Conservation (phyloP, 2,329 filamentous ascomycete genomes). For the Cephalotrichum gorgonifer region DNA sequence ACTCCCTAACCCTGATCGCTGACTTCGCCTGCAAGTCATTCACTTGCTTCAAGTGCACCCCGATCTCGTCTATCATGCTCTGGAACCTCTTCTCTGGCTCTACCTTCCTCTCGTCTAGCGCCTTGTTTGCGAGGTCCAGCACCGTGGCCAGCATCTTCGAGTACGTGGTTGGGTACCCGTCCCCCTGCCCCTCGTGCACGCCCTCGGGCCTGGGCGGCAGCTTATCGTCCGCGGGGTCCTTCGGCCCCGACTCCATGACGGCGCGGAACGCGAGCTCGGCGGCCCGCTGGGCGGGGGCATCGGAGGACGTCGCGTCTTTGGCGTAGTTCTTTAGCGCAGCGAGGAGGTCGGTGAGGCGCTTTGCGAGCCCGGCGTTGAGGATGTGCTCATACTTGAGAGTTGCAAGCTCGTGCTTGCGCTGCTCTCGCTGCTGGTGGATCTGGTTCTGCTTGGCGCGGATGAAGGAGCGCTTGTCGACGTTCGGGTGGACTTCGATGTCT, state of each 20-base stretch:
- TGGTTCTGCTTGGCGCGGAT: constrained; percentile 97
- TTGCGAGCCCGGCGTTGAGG: constrained; percentile 83
- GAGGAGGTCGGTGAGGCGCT: constrained; percentile 72
- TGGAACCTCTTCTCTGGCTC: constrained; percentile 55
- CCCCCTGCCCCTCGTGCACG: constrained; percentile 61
- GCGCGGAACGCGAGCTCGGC: constrained; percentile 82
- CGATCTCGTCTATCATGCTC: constrained; percentile 70
- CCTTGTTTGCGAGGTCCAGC: constrained; percentile 82
- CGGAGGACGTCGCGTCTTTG: constrained; percentile 28
- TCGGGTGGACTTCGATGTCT: constrained; percentile 95
- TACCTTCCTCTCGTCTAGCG: constrained; percentile 66
- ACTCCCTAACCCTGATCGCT: constrained; percentile 59
- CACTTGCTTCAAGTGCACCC: constrained; percentile 68
- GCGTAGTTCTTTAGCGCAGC: constrained; percentile 65
- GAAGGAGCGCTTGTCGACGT: constrained; percentile 96
- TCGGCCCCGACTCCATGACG: constrained; percentile 67
- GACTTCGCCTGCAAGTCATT: constrained; percentile 68
- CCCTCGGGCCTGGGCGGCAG: constrained; percentile 68
- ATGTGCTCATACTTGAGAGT: constrained; percentile 86
- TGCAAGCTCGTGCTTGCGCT: constrained; percentile 80
- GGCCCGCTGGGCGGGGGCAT: constrained; percentile 45
- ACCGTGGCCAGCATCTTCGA: constrained; percentile 98
- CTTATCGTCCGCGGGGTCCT: constrained; percentile 61
- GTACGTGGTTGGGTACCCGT: constrained; percentile 69
- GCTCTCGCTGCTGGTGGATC: constrained; percentile 83